Percentiles rank a stretch among this genome's conserved stretches.
Conservation (phyloP, 768 basidiomycete genomes). For the Tulasnella sp. region DNA sequence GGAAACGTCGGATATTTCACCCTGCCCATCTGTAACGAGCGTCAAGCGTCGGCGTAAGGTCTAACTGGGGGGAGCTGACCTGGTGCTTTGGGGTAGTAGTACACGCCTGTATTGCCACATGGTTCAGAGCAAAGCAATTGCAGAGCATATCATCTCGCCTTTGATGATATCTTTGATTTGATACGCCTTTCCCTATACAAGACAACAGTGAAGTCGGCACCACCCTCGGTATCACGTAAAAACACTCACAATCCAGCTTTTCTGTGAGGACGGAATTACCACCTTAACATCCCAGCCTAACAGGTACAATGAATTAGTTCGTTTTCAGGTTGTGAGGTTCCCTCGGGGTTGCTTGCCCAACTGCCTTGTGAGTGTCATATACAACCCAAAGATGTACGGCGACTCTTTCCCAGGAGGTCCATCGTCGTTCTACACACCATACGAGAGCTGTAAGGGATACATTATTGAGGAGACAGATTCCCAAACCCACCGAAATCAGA, state of each 20-base stretch:
- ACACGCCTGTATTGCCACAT: conserved; percentile 24
- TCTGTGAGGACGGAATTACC: conserved; percentile 67
- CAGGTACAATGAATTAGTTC: background rate
- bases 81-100: conserved; percentile 60
- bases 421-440: conserved; percentile 54
- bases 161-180: conserved; percentile 60
- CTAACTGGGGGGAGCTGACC: conserved; percentile 26
- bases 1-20: conserved; percentile 49
- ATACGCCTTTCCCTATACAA: conserved; percentile 50
- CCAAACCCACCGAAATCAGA: conserved; percentile 16
- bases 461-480: background rate
- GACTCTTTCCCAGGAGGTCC: conserved; percentile 64
- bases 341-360: conserved; percentile 37
- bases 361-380: conserved; percentile 42
- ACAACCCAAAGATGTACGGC: conserved; percentile 64
- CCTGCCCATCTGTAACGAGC: conserved; percentile 39
- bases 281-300: conserved; percentile 71
- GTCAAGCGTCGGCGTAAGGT: background rate
- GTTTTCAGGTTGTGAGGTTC: background rate
- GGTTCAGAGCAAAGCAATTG: background rate
- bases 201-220: conserved; percentile 23
- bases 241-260: conserved; percentile 59
- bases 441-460: background rate
- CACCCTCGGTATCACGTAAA: background rate
- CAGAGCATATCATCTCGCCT: conserved; percentile 29